These are phyloP conservation scores for Amphibolis antarctica DNA, from an alignment of 106 monocot genomes.

Conservation along the genomic window DNA sequence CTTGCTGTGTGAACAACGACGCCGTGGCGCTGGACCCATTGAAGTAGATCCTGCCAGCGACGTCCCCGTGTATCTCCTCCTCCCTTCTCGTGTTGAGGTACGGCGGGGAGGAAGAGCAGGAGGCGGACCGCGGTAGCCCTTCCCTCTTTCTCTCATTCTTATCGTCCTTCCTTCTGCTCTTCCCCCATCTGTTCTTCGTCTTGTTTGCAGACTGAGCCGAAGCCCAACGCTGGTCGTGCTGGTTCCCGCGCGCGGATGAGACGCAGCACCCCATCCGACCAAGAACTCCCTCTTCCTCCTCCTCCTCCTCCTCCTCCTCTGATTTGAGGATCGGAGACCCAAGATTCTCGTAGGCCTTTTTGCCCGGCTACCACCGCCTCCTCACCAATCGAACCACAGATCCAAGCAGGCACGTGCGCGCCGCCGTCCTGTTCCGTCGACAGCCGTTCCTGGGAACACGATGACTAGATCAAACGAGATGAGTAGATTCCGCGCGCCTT, in stretches of 20 bases:
- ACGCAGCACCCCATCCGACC: constrained; percentile 32
- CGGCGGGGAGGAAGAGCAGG: not conserved
- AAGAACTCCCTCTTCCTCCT: constrained; percentile 15
- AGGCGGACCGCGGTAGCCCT: not conserved
- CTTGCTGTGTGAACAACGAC: constrained; percentile 38
- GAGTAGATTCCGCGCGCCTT: no score
- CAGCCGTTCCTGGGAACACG: no score
- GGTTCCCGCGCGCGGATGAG: not conserved
- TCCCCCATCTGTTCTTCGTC: not conserved
- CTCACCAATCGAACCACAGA: no score
- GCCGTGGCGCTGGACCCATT: constrained; percentile 27
- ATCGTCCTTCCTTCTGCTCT: not conserved
- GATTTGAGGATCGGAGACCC: not conserved
- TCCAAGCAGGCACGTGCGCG: no score
- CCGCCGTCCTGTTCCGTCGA: no score
- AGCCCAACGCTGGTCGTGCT: not conserved
- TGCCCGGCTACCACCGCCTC: no score
- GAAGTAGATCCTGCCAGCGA: constrained; percentile 30
- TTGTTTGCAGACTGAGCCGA: not conserved
- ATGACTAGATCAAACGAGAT: no score
- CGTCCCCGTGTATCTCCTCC: constrained; percentile 23
- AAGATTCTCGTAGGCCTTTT: no score
- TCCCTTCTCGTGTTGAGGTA: not conserved
- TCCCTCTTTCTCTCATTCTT: not conserved
- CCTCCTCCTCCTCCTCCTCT: not conserved